Evolutionary conservation across 106 monocot species (phyloP), one percentile per base, ranked within the genome.

Genomic region (Apostasia ramifera): DNA sequence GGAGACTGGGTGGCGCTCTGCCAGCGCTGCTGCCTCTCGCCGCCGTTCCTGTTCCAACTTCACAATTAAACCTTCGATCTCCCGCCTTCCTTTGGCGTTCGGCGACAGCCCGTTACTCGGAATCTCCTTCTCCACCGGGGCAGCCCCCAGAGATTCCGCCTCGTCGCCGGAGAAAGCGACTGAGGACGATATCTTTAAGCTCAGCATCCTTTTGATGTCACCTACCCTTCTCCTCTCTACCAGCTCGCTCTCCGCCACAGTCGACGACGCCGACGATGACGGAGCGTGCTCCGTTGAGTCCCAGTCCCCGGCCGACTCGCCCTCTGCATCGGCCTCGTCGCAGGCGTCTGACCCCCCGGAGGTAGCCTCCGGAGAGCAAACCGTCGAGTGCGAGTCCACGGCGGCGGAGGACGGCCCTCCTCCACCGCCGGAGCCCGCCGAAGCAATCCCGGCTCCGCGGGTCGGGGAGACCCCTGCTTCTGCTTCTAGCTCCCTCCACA

Each of bases 401-500:
- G 39, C 1, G 5, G 65, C 40, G 38, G 57, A 15, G 2, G 51
- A 51, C 0, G 37, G 39, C 8, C 9, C 14, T 8, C 13, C 44
- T 10, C 57, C 45, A 9, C 66, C 70, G 2, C 43, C 13, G 6
- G 52, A 45, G 38, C 53, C 26, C 26, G 26, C 26, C 26, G 26
- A 26, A 26, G 26, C 26, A 26, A 0, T 40, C 48, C 58, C 12
- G 41, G 81, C 49, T 56, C 70, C 69, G 47, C 64, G 73, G 0
- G 76, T 61, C n/a, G 65, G 13, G 47, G 59, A 15, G 38, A 71
- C n/a, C 40, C 70, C 81, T 14, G 71, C 67, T 58, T 87, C 87
- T 1, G 90, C 85, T 78, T 94, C 94, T n/a, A 94, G 53, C 73
- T 91, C 94, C 71, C 85, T 72, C 94, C 94, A 94, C 87, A 83